Base-by-base conservation (phyloP, 2,329 filamentous ascomycete genomes). In the Penicillium hordei region DNA sequence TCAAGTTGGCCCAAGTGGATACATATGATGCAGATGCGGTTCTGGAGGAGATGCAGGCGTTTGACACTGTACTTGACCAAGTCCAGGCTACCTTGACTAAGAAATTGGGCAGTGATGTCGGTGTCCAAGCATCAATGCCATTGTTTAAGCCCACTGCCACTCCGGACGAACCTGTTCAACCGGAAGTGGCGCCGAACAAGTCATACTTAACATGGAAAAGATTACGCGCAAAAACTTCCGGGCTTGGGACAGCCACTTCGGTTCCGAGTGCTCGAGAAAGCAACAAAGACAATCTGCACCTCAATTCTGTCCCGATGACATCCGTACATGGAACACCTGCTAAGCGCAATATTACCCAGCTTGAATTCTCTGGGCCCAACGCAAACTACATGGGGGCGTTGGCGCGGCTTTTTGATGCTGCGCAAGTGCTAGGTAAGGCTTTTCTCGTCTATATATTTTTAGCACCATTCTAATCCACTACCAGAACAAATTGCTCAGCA, bases 401-500 rank as follows among this genome's bases (percentile, higher is more conserved):
- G 70, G 93, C 93, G 65, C 87, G 89, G 66, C 78, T 99, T 64
- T 99, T 96, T 74, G 94, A 97, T 78, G 91, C 93, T 63, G 93
- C 88, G 53, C 94, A 97, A 78, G 85, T 93, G 57, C 82, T 99
- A 71, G 94, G 94, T 97, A 83, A 81, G 63, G 61, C 27, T 42
- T 21, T 7, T 43, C 23, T 19, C 44, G 19, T 33, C 27, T 13
- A n/a, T 31, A 23, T 21, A 10, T 1, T 19, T 19, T 29, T 43
- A 9, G 5, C 9, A 5, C 5, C 23, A 21, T 38, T 44, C 53
- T 70, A 49, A 67, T 52, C 4, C 33, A 42, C 44, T 34, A 45
- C 12, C 67, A 96, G 92, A 97, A 81, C 91, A 95, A 85, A 93
- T 97, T 74, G 91, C 93, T 52, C 89, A 93, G 64, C 93, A 97